Conservation (phyloP, 2,329 filamentous ascomycete species). For the Ceratocystis ficicola region DNA sequence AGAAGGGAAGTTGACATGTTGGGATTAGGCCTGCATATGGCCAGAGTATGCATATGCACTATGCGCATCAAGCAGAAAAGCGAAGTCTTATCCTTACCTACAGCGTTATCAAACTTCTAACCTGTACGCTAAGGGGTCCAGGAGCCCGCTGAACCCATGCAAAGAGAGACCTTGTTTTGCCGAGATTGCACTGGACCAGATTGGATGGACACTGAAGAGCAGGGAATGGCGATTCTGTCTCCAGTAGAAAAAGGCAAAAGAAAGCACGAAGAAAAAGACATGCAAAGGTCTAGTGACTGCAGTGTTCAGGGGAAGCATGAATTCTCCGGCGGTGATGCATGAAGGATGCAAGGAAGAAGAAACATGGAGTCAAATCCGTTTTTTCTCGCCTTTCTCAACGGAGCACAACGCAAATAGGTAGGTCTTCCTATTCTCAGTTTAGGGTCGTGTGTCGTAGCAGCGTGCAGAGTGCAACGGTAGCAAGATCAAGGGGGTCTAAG, state of each 20-base stretch:
- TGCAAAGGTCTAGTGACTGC: not conserved
- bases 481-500: no score
- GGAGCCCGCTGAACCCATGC: constrained; percentile 4
- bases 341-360: not conserved
- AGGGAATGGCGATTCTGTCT: not conserved
- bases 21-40: not conserved
- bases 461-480: no score
- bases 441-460: no score
- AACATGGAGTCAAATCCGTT: not conserved
- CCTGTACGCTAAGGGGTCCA: not conserved
- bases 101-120: not conserved
- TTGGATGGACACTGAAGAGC: not conserved
- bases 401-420: not conserved
- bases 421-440: not conserved
- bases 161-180: not conserved
- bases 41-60: not conserved
- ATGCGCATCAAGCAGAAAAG: not conserved
- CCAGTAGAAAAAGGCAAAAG: not conserved
- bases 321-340: not conserved
- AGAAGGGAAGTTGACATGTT: not conserved
- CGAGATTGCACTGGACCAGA: not conserved
- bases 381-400: not conserved
- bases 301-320: constrained; percentile 4
- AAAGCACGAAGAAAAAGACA: not conserved
- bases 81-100: not conserved